Base-by-base conservation (phyloP, 805 yeast genomes). In the Saccharomycopsis fodiens region DNA sequence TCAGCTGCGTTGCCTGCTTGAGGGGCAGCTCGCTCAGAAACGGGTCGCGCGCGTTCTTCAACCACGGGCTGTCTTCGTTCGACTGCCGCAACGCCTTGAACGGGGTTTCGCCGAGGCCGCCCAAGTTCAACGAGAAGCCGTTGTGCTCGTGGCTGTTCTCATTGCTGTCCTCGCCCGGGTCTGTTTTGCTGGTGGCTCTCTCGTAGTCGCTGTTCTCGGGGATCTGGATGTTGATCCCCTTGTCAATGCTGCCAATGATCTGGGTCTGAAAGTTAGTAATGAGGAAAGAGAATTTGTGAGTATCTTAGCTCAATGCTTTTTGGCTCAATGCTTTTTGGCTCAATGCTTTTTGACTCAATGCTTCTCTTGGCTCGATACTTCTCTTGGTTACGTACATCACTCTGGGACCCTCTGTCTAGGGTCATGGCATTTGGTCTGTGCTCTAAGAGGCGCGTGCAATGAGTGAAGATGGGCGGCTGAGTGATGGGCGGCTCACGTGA, bases 81-180 rank as follows among this genome's bases (percentile, higher is more conserved):
- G 36, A 35, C 10, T 52, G 29, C 29, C 46, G 42, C 12, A 53
- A 12, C 1, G 46, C 36, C 15, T 50, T 54, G 39, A 53, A 51
- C 1, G 64, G 60, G 1, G 60, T 53, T 34, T 57, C 59, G 47
- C 54, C 48, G 8, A 39, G 35, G 23, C 49, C 48, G 4, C 47
- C 29, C 12, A 41, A 13, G 35, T 29, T 45, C 23, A 42, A 32
- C 5, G 30, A 7, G 17, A 29, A 57, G 5, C 63, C 72, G 3
- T 67, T 74, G 13, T 66, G 72, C 3, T 65, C 69, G 2, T 64
- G 73, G 2, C 65, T 74, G 2, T 66, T 73, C 3, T 60, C 71
- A 16, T 65, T 69, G 4, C 61, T 63, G 20, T 56, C 60, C 5
- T 43, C 38, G 54, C 3, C 51, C 55, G 22, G 51, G 42, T 34